Evolutionary conservation across 495 filamentous ascomycete species (phyloP).

Genomic region (Daldinia vernicosa): DNA sequence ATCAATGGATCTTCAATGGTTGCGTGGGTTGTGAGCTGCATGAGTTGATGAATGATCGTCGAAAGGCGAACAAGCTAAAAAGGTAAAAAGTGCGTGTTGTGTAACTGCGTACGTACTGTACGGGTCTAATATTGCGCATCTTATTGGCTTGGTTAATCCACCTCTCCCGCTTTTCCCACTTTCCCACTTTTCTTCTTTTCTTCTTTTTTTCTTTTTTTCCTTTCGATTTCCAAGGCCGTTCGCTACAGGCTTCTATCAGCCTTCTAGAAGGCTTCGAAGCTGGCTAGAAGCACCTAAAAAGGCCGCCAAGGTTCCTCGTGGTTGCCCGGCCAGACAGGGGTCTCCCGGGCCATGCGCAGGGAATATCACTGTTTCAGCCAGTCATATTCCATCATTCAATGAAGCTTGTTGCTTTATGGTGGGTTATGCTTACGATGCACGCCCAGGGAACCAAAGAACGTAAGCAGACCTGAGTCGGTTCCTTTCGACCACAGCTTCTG

Average conservation of each 20-base stretch:
- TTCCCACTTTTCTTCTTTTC: conserved; percentile 25
- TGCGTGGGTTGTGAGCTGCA: conserved; percentile 23
- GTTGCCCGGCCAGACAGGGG: conserved; percentile 38
- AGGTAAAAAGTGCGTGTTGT: conserved; percentile 20
- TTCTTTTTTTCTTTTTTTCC: conserved; percentile 29
- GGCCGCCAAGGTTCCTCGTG: conserved; percentile 19
- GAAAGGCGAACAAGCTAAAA: conserved; percentile 24
- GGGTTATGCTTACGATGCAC: conserved; percentile 42
- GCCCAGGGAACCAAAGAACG: conserved; percentile 29
- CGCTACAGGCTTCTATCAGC: conserved; percentile 45
- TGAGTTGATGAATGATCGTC: conserved; percentile 29
- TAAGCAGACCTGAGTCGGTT: conserved; percentile 41
- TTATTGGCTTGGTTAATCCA: conserved; percentile 40
- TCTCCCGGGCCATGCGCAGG: conserved; percentile 34
- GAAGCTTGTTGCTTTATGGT: conserved; percentile 37
- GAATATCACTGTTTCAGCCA: conserved; percentile 29
- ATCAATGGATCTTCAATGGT: conserved; percentile 15
- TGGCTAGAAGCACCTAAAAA: conserved; percentile 36
- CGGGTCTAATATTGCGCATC: neutral
- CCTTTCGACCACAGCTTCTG: conserved; percentile 11
- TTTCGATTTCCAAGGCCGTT: conserved; percentile 15
- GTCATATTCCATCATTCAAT: conserved; percentile 25
- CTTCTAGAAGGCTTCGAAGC: conserved; percentile 46
- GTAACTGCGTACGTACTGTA: conserved; percentile 24
- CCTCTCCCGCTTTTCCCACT: conserved; percentile 27